These are phyloP conservation scores for Pseudoscleropodium purum DNA, from an alignment of 225 moss, liverwort and hornwort species.

Conservation along the genomic window DNA sequence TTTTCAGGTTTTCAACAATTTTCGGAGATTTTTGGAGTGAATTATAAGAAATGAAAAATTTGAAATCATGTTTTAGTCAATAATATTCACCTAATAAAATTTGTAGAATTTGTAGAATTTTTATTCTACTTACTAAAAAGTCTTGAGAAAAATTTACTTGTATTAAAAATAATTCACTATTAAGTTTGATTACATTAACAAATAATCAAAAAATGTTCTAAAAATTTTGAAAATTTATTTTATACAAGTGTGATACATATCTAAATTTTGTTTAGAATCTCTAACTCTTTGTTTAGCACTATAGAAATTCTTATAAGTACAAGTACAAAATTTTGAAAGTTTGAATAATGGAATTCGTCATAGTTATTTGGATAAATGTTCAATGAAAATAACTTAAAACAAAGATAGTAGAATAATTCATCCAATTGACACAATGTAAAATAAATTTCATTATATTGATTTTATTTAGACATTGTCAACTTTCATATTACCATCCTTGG, in stretches of 20 bases:
- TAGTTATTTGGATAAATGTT: background rate
- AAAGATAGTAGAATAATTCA: background rate
- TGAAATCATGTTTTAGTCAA: background rate
- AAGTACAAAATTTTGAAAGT: background rate
- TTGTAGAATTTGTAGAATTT: background rate
- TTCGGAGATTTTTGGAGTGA: background rate
- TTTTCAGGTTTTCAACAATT: background rate
- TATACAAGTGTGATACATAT: background rate
- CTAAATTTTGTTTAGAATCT: background rate
- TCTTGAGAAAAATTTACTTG: background rate
- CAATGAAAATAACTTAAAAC: background rate
- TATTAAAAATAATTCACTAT: background rate
- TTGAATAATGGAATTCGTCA: background rate
- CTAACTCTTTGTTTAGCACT: background rate
- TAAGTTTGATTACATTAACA: background rate
- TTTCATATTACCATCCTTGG: background rate
- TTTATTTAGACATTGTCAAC: background rate
- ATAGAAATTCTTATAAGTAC: no score
- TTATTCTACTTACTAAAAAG: background rate
- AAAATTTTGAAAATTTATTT: background rate
- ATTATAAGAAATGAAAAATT: background rate
- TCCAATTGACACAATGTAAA: background rate
- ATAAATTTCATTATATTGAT: background rate
- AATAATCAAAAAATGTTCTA: fast-evolving
- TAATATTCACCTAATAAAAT: background rate